Base-by-base conservation (phyloP, 192 early-diverging fungal genomes). In the Kappamyces sp. region DNA sequence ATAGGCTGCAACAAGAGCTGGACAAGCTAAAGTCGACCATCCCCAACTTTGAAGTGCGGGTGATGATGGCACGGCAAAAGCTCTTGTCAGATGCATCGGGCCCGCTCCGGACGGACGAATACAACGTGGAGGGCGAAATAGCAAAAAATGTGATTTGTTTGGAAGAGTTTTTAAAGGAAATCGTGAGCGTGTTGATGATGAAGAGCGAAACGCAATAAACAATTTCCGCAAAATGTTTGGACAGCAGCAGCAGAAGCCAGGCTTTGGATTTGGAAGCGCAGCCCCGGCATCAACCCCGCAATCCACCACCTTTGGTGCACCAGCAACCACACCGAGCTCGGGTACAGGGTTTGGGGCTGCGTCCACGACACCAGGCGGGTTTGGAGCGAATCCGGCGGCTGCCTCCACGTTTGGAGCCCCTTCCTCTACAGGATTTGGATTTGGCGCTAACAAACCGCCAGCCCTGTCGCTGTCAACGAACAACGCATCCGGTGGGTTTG, bases 161-260 rank as follows among this genome's bases (percentile, higher is more conserved):
- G 57, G 88, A 97, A 54, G 94, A 97, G 68, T 84, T 85, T 12
- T 85, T 89, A 40, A 97, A 97, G 62, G 94, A 97, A 68, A 74
- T 94, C 5, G 79, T 93, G 5, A 87, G 91, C 12, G 72, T 88
- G 9, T 71, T 94, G 37, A 34, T 77, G 12, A 52, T 71, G 58
- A 22, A 22, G 22, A 22, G 0, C 22, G 22, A 22, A 22, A 22
- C 22, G 22, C 22, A 22, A 22, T 22, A 22, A 22, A 22, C 22
- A 22, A 22, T 22, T 22, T 22, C 22, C 22, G 0, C 22, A 22
- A 22, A 22, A 22, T 22, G 22, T 22, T 22, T 22, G 22, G 22
- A 22, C 22, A 22, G 22, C 22, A 22, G 22, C 22, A 22, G 22
- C 22, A 22, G 22, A 22, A 22, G 22, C 22, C 22, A 22, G 22